Evolutionary conservation across 2,329 filamentous ascomycete species (phyloP), one percentile per base, ranked within the genome.

Genomic region (Botrytis sinoallii): DNA sequence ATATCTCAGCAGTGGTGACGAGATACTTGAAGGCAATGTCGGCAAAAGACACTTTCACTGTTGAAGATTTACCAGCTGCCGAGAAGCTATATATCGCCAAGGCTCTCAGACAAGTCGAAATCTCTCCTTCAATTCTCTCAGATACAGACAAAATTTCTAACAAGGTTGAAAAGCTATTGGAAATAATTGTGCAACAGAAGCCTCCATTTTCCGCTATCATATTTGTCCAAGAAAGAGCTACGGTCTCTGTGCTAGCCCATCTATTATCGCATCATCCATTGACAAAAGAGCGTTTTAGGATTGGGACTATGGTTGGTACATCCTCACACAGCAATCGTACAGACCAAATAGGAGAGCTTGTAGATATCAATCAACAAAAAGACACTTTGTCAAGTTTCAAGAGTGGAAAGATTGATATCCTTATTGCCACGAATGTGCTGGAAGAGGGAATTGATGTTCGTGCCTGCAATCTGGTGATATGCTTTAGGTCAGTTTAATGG

Each of bases 371-470:
- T 52, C 79, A 80, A 3, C 79, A 84, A 32, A 81, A 75, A 52
- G 61, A 79, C n/a, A 79, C 83, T 0, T 81, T 88, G 2, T 79
- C 86, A 14, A 80, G 82, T 3, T 92, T 92, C 77, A 86, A 86
- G 9, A 80, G 82, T 2, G 87, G 89, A 2, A 84, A 82, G 81
- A 65, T 82, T 86, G 73, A 90, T 90, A 75, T 84, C 88, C 64
- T 83, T 89, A 38, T 84, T 90, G 73, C 88, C 12, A 92, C 90
- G 0, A 89, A 85, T 74, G 89, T 92, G 0, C 82, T 91, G 1
- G 69, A 82, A 87, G 90, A 92, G 78, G 90, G 90, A 0, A 90
- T 92, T 64, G 90, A 92, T 76, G 86, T 92, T 78, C 87, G 75
- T 79, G 86, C 87, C 4, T 92, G 90, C 77, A 88, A 90, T 77